These are phyloP conservation scores for Aspergillus brasiliensis DNA, from an alignment of 2,329 filamentous ascomycete species.

Conservation along the genomic window DNA sequence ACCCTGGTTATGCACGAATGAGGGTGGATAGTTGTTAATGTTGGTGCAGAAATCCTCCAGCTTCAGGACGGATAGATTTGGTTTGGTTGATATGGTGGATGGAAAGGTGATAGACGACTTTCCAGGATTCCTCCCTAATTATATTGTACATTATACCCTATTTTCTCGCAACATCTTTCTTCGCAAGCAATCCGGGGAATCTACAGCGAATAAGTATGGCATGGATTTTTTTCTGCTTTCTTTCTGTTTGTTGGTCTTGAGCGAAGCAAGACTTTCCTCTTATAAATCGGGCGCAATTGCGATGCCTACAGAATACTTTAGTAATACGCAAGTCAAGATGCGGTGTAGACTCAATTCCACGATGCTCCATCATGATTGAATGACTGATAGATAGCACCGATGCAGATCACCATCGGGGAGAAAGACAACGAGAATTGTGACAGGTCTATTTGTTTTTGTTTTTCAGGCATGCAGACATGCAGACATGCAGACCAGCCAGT, in stretches of 20 bases:
- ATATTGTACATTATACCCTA: background rate
- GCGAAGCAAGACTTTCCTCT: too few species aligned
- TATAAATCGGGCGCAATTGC: too few species aligned
- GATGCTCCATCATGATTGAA: background rate
- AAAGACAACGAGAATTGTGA: background rate
- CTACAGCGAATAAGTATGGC: background rate
- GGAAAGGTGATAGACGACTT: background rate
- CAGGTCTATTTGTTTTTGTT: background rate
- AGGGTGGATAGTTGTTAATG: background rate
- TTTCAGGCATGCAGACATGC: background rate
- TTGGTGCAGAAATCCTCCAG: background rate
- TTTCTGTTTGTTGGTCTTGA: too few species aligned
- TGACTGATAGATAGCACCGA: too few species aligned
- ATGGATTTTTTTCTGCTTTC: background rate
- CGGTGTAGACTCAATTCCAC: background rate
- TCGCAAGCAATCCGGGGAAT: background rate
- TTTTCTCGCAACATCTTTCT: background rate
- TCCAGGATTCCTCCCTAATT: background rate
- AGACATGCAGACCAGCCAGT: background rate
- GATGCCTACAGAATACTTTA: background rate
- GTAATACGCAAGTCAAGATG: background rate
- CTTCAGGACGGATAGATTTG: background rate
- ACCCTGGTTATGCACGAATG: background rate
- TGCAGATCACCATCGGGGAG: background rate
- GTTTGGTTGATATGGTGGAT: background rate